A percentile compares a stretch with the other conserved stretches of the same genome.
Conservation (phyloP, 225 moss, liverwort and hornwort genomes). For the Straminergon stramineum region DNA sequence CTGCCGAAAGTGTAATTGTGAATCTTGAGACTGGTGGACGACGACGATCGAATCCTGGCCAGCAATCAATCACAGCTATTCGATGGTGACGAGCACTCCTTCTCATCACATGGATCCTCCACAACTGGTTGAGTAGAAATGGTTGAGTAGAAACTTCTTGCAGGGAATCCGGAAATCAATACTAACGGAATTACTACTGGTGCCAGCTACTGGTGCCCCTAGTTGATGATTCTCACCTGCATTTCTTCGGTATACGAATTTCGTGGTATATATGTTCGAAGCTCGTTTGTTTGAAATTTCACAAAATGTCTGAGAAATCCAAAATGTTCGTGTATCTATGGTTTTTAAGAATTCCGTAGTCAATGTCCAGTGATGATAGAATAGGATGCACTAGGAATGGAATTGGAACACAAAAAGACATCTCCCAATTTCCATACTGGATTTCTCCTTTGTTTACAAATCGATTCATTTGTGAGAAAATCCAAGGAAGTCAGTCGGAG, state of each 20-base stretch:
- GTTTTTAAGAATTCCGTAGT: neutral
- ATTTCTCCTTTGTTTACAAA: neutral
- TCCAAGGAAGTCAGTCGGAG: neutral
- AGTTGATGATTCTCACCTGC: neutral
- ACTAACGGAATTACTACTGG: neutral
- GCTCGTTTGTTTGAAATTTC: neutral
- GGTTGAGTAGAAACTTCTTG: neutral
- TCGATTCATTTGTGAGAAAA: neutral
- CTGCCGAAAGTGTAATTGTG: neutral
- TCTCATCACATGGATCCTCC: neutral
- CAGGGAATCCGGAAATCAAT: neutral
- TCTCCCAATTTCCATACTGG: no score
- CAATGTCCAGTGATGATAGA: neutral
- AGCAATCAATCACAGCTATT: neutral
- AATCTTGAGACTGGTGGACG: neutral
- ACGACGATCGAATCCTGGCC: neutral
- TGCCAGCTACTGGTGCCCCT: neutral
- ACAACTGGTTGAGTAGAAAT: neutral
- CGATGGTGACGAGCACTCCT: neutral
- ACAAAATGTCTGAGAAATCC: neutral
- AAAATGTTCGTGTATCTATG: neutral
- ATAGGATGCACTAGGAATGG: neutral
- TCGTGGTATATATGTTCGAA: neutral
- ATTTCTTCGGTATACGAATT: neutral
- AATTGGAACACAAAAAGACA: neutral